Base-by-base conservation (phyloP, 2,329 filamentous ascomycete genomes). In the Aspergillus versicolor region DNA sequence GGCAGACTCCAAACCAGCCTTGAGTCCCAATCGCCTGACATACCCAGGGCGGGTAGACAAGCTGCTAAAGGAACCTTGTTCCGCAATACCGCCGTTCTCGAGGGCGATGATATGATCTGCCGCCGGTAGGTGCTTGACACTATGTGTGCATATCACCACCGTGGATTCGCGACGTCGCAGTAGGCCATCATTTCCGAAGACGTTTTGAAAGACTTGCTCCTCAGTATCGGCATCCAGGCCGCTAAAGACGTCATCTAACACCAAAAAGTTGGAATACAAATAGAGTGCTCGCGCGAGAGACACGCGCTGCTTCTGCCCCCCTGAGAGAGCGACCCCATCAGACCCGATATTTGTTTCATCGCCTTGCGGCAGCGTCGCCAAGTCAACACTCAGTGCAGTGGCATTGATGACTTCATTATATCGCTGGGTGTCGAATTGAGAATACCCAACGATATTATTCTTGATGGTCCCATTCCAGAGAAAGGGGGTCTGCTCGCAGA, bases 181-280 rank as follows among this genome's bases (percentile, higher is more conserved):
- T 4, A 59, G 48, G 4, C 57, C 57, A 34, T 40, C n/a, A 7
- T 5, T 8, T 27, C 42, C 52, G 19, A 59, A 44, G 8, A 59
- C 27, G 17, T 30, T 34, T 11, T 48, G 27, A 34, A 59, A 55
- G 8, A 59, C 34, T 19, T 52, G 57, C 17, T 59, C 24, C 48
- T 59, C 57, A 2, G 57, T 59, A 6, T 43, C 37, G 3, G 47
- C 43, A 41, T 59, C 57, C 12, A 57, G 1, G 79, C 75, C 0
- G 47, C 78, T 78, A 37, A 82, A 75, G 0, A 74, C 65, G 51
- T 83, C 79, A 54, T 83, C 81, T 0, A 83, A 63, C 3, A 83
- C 32, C 1, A 80, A 17, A 1, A 81, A 65, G 1, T 72, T 63
- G 6, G 64, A 68, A 8, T 70, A 61, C 1, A 75, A 70, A 56